These are phyloP conservation scores for Thelephora terrestris DNA, from an alignment of 1,284 basidiomycete species.

Conservation along the genomic window DNA sequence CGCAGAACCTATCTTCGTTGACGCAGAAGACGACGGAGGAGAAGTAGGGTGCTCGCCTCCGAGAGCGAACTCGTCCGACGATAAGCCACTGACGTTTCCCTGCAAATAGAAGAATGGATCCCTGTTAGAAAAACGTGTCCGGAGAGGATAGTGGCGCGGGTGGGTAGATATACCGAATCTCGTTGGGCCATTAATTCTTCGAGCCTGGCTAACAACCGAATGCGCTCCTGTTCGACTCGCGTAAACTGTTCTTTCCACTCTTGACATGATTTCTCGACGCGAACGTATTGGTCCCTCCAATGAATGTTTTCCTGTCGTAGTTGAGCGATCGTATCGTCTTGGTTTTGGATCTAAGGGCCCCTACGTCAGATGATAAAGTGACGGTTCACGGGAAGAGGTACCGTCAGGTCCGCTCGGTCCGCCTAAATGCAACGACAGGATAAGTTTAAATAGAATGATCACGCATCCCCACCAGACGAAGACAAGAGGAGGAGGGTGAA, in stretches of 20 bases:
- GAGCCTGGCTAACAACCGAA: conserved; percentile 38
- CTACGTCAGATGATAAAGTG: conserved; percentile 1
- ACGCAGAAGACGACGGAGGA: not conserved
- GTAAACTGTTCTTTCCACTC: conserved; percentile 68
- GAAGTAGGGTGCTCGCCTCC: not conserved
- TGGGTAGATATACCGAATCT: conserved; percentile 18
- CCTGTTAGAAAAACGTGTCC: not conserved
- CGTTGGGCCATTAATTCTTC: conserved; percentile 46
- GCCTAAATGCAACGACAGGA: conserved; percentile 24
- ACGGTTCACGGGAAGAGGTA: conserved; percentile 19
- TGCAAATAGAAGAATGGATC: too few species aligned
- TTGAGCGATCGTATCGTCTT: conserved; percentile 47
- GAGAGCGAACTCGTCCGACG: conserved; percentile 1
- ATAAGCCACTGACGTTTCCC: too few species aligned
- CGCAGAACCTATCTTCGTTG: not conserved
- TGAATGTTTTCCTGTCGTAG: conserved; percentile 52
- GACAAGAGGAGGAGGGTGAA: not conserved
- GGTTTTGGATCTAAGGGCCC: conserved; percentile 37
- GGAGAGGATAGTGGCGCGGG: conserved; percentile 1
- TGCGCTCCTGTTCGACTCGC: conserved; percentile 54
- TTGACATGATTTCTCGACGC: conserved; percentile 34
- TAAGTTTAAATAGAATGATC: not conserved
- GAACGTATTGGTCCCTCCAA: conserved; percentile 61
- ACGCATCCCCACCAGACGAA: conserved; percentile 2
- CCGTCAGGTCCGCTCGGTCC: conserved; percentile 47